A percentile compares a stretch with the other conserved stretches of the same genome.
These are phyloP conservation scores for Didymella sp. DNA, from an alignment of 2,329 filamentous ascomycete genomes.

Conservation along the genomic window DNA sequence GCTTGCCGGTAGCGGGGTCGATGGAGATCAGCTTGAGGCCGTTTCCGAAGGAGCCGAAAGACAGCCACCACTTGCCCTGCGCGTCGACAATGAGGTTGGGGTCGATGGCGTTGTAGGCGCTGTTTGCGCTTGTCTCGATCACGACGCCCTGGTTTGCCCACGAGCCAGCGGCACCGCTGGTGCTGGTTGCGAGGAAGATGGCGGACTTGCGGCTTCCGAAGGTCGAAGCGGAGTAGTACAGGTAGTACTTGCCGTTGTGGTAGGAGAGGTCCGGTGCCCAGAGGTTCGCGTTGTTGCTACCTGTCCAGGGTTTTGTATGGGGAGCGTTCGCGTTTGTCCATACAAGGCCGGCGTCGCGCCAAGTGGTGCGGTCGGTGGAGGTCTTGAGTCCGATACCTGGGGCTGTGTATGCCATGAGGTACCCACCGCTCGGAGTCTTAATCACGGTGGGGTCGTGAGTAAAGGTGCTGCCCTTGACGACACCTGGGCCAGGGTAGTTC, in stretches of 20 bases:
- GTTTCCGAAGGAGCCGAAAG: slow-evolving; percentile 72
- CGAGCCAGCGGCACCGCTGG: slow-evolving; percentile 52
- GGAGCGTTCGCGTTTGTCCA: slow-evolving; percentile 15
- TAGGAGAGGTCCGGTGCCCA: slow-evolving; percentile 20
- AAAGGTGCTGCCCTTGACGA: slow-evolving; percentile 5
- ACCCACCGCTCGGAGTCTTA: slow-evolving; percentile 13
- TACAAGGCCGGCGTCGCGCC: slow-evolving; percentile 16
- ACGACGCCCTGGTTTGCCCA: slow-evolving; percentile 66
- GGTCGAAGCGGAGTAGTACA: slow-evolving; percentile 68
- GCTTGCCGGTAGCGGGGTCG: slow-evolving; percentile 32
- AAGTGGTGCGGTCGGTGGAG: slow-evolving; percentile 19
- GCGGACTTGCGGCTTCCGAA: slow-evolving; percentile 66
- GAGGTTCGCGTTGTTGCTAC: slow-evolving; percentile 6
- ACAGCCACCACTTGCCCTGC: slow-evolving; percentile 56
- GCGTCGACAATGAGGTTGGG: slow-evolving; percentile 48
- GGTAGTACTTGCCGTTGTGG: slow-evolving; percentile 55
- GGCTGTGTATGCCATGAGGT: slow-evolving; percentile 16
- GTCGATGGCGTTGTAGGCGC: slow-evolving; percentile 59
- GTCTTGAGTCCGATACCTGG: slow-evolving; percentile 16
- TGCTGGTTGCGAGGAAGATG: slow-evolving; percentile 62
- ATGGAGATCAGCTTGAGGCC: slow-evolving; percentile 64
- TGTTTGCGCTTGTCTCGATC: slow-evolving; percentile 47
- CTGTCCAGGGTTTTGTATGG: slow-evolving; percentile 10
- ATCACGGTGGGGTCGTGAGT: slow-evolving; percentile 18
- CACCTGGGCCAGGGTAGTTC: slow-evolving; percentile 12